Conservation (phyloP, 768 basidiomycete genomes). For the Boletus reticuloceps region DNA sequence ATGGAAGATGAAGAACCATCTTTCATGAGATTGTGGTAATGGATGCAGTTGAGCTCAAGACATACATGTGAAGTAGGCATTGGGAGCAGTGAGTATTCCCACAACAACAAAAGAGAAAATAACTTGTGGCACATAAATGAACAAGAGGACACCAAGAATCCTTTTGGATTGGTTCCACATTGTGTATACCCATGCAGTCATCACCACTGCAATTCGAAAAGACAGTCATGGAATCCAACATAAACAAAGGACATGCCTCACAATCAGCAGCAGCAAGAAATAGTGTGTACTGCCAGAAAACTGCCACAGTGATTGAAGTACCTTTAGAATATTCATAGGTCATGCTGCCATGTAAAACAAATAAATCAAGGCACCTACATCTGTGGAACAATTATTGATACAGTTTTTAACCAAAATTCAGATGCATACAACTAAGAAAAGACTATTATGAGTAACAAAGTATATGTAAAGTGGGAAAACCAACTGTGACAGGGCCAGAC, state of each 20-base stretch:
- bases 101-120: not conserved
- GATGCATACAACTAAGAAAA: not conserved
- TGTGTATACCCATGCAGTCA: not conserved
- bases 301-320: no score
- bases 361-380: not conserved
- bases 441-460: not conserved
- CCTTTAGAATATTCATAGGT: no score
- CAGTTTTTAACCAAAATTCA: not conserved
- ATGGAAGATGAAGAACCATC: no score
- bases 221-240: not conserved
- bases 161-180: not conserved
- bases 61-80: not conserved
- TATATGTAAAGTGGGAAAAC: not conserved
- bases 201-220: not conserved
- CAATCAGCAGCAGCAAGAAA: constrained; percentile 7
- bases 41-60: not conserved
- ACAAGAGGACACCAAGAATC: not conserved
- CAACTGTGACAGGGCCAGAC: not conserved
- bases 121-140: not conserved
- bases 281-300: not conserved
- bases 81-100: not conserved
- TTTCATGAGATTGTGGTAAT: no score
- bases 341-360: no score
- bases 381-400: not conserved
- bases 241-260: not conserved